Percentiles rank a stretch among this genome's conserved stretches.
phyloP scores from a whole-genome alignment of 2,329 filamentous ascomycete species.

The Esteya vermicola region DNA sequence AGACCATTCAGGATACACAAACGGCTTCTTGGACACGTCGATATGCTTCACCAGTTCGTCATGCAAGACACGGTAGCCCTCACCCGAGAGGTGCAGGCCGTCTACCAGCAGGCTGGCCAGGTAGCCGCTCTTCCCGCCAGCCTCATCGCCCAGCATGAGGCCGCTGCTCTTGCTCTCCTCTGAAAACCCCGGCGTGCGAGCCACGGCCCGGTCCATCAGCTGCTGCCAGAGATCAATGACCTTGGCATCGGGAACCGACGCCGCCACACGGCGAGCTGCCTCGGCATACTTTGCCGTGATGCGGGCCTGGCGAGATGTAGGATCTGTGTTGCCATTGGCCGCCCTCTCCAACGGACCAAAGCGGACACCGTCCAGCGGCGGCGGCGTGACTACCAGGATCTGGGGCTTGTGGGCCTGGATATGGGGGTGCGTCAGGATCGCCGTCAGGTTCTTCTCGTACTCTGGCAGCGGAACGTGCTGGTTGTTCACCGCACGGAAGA shows the following conservation, averaged over 20 bases:
- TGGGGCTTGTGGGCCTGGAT: conserved; percentile 59
- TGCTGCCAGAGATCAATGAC: conserved; percentile 70
- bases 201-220: conserved; percentile 57
- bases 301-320: conserved; percentile 29
- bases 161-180: conserved; percentile 29
- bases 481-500: conserved; percentile 44
- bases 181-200: conserved; percentile 40
- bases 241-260: conserved; percentile 49
- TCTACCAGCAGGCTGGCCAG: conserved; percentile 39
- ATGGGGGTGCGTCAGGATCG: conserved; percentile 57
- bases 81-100: conserved; percentile 41
- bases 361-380: conserved; percentile 68
- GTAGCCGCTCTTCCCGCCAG: conserved; percentile 34
- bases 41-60: conserved; percentile 33
- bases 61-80: conserved; percentile 39
- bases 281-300: conserved; percentile 43
- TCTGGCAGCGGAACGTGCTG: conserved; percentile 69
- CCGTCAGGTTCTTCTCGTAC: conserved; percentile 58
- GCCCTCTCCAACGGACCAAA: conserved; percentile 30
- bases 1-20: conserved; percentile 34
- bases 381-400: conserved; percentile 68
- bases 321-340: conserved; percentile 28
- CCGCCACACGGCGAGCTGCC: conserved; percentile 51
- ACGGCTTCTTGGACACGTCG: conserved; percentile 23
- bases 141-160: conserved; percentile 34